Conservation (phyloP, 768 basidiomycete species). For the Trametes villosa region DNA sequence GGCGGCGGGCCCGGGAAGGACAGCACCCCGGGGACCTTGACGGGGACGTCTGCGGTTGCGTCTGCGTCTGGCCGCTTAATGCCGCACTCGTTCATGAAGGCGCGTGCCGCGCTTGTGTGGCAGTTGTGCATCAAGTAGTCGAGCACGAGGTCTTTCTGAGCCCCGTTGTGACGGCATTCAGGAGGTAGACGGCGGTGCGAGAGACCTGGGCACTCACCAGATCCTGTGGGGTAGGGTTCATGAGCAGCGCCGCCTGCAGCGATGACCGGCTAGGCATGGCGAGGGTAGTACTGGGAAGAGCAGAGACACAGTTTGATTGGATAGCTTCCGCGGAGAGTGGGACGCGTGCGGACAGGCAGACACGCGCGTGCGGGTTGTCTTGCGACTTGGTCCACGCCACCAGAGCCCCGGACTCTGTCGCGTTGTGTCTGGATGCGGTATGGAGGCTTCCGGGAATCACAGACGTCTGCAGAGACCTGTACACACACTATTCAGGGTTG, state of each 20-base stretch:
- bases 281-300: not conserved
- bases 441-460: too few species aligned
- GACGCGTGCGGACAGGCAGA: not conserved
- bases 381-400: constrained; percentile 5
- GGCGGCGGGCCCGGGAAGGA: constrained; percentile 15
- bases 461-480: too few species aligned
- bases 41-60: constrained; percentile 58
- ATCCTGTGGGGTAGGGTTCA: constrained; percentile 22
- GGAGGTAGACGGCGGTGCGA: not conserved
- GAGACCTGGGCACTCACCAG: constrained; percentile 7
- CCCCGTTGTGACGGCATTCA: constrained; percentile 25
- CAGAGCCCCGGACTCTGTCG: not conserved
- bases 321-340: not conserved
- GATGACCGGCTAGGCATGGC: constrained; percentile 13
- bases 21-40: too few species aligned
- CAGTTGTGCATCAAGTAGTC: constrained; percentile 79
- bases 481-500: too few species aligned
- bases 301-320: not conserved
- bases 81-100: constrained; percentile 66
- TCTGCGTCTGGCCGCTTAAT: constrained; percentile 68
- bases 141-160: constrained; percentile 69
- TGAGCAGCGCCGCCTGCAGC: constrained; percentile 1
- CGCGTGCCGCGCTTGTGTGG: constrained; percentile 70
- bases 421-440: too few species aligned
- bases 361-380: constrained; percentile 1